Conservation (phyloP, 2,329 filamentous ascomycete species). For the Fonsecaea monophora region DNA sequence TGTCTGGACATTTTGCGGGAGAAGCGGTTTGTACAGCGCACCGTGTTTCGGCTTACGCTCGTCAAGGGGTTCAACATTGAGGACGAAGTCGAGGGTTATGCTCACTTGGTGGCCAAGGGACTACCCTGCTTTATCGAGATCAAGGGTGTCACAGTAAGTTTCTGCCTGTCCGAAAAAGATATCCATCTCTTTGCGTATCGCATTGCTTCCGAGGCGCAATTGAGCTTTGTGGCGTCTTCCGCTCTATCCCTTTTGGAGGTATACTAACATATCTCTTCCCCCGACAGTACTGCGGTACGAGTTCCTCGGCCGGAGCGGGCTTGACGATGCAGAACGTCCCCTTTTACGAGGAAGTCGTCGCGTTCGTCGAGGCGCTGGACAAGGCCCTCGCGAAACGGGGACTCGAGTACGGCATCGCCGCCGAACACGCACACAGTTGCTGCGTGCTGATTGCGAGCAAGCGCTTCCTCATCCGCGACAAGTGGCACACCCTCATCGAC, state of each 20-base stretch:
- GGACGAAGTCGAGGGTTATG: constrained; percentile 89
- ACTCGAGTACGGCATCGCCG: constrained; percentile 85
- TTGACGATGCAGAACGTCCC: constrained; percentile 97
- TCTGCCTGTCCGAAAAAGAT: neutral
- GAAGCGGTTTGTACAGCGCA: constrained; percentile 83
- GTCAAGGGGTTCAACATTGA: constrained; percentile 99
- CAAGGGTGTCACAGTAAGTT: constrained; percentile 72
- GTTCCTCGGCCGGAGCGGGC: constrained; percentile 80
- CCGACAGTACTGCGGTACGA: constrained; percentile 83
- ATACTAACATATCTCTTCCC: constrained; percentile 54
- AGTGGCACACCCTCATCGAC: constrained; percentile 91
- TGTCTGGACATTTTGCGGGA: constrained; percentile 89
- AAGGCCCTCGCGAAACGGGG: constrained; percentile 71
- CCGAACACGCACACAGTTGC: constrained; percentile 94
- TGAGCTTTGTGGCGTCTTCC: neutral
- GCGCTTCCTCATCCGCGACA: constrained; percentile 75
- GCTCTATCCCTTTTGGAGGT: neutral
- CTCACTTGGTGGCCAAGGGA: constrained; percentile 82
- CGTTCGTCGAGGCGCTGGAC: constrained; percentile 80
- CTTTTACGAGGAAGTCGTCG: constrained; percentile 87
- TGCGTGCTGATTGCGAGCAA: constrained; percentile 86
- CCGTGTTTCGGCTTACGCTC: constrained; percentile 91
- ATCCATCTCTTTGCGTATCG: no score
- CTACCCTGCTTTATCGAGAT: constrained; percentile 93
- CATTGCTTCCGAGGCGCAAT: neutral